phyloP scores from a whole-genome alignment of 2,329 filamentous ascomycete genomes.

The Gliomastix tumulicola region DNA sequence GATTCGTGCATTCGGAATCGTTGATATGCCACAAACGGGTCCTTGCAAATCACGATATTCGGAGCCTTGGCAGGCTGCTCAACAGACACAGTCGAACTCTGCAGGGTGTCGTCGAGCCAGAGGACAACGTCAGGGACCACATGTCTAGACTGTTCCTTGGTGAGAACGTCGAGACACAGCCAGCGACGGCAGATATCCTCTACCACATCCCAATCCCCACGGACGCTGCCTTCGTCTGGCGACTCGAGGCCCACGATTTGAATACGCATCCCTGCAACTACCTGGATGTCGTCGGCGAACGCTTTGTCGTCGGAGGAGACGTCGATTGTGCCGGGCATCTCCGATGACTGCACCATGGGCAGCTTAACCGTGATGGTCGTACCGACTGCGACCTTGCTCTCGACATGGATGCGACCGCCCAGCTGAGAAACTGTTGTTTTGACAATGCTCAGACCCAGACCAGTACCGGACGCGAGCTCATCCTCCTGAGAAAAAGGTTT shows the following conservation, averaged over 20 bases:
- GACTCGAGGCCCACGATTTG: constrained; percentile 17
- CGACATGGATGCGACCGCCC: constrained; percentile 51
- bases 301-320: constrained; percentile 11
- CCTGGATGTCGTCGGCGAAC: constrained; percentile 16
- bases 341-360: constrained; percentile 21
- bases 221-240: constrained; percentile 3
- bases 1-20: constrained; percentile 10
- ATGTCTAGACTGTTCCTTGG: constrained; percentile 8
- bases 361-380: constrained; percentile 25
- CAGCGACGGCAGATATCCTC: too few species aligned
- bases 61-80: constrained; percentile 7
- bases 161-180: too few species aligned
- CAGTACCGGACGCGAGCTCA: constrained; percentile 49
- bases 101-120: constrained; percentile 9
- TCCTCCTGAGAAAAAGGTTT: constrained; percentile 61
- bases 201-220: too few species aligned
- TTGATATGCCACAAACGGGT: constrained; percentile 17
- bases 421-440: constrained; percentile 50
- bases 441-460: constrained; percentile 60
- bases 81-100: constrained; percentile 2
- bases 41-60: constrained; percentile 21
- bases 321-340: constrained; percentile 18
- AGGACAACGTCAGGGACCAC: constrained; percentile 17
- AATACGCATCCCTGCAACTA: constrained; percentile 19
- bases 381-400: constrained; percentile 29